A percentile compares a stretch with the other conserved stretches of the same genome.
Conservation (phyloP, 768 basidiomycete species). For the Grammothele lineata region DNA sequence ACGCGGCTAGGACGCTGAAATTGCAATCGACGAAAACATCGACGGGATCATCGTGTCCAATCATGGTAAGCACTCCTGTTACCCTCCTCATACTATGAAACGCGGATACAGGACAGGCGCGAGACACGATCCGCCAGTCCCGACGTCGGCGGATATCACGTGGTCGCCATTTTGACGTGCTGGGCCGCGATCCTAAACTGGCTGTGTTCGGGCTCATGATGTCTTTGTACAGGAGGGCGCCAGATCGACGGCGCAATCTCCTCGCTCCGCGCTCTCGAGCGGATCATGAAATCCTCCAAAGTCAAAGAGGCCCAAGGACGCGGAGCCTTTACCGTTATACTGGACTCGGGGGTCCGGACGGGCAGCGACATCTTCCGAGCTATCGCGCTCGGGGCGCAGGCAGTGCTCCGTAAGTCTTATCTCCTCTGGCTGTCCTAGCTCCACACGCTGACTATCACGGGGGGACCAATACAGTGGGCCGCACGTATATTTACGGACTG, state of each 20-base stretch:
- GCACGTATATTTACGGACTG: slow-evolving; percentile 72
- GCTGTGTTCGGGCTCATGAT: too few relatives aligned
- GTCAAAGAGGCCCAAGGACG: slow-evolving; percentile 52
- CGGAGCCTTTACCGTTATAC: slow-evolving; percentile 66
- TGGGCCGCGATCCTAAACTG: too few relatives aligned
- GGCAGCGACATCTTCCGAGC: slow-evolving; percentile 85
- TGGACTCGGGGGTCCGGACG: slow-evolving; percentile 15
- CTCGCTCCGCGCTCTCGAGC: slow-evolving; percentile 66
- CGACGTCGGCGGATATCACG: too few relatives aligned
- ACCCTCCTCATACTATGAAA: too few relatives aligned
- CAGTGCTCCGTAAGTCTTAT: slow-evolving; percentile 67
- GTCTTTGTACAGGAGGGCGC: too few relatives aligned
- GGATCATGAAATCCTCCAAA: slow-evolving; percentile 59
- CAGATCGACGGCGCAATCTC: slow-evolving; percentile 78
- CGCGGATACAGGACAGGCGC: too few relatives aligned
- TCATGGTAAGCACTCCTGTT: too few relatives aligned
- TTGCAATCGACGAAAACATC: too few relatives aligned
- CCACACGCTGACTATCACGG: slow-evolving; percentile 32
- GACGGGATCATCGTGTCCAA: slow-evolving; percentile 81
- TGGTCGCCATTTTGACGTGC: too few relatives aligned
- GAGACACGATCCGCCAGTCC: too few relatives aligned
- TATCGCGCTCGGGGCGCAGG: slow-evolving; percentile 81
- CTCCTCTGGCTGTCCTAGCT: slow-evolving; percentile 52
- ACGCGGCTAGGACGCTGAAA: too few relatives aligned
- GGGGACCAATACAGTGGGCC: slow-evolving; percentile 44